Percentiles rank a stretch among this genome's conserved stretches.
Evolutionary conservation across 257 asterid species (phyloP).

Genomic region (Primulina tabacum): DNA sequence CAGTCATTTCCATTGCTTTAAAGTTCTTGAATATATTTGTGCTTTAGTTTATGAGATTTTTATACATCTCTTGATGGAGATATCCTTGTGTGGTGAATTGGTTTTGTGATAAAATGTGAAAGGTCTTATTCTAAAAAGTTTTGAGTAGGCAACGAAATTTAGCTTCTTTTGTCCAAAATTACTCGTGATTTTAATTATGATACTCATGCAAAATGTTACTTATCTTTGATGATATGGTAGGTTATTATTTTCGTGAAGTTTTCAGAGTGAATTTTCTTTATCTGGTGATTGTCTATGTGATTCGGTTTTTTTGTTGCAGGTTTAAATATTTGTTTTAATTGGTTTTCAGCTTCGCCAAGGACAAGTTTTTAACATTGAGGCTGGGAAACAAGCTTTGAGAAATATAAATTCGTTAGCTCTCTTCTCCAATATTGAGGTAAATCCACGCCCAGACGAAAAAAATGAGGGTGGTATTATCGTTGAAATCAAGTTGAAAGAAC

Average conservation of each 20-base stretch:
- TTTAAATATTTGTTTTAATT: slow-evolving; percentile 18
- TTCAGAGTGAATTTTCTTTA: neutral
- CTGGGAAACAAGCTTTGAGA: slow-evolving; percentile 92
- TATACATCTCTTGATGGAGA: neutral
- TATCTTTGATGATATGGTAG: slow-evolving; percentile 3
- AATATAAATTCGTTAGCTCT: slow-evolving; percentile 82
- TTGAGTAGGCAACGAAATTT: neutral
- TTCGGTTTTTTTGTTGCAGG: slow-evolving; percentile 9
- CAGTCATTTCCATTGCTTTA: neutral
- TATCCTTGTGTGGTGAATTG: neutral
- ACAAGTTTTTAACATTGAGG: slow-evolving; percentile 83
- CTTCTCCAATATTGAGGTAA: slow-evolving; percentile 94
- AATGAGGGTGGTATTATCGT: slow-evolving; percentile 94
- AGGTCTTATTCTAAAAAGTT: neutral
- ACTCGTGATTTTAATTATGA: slow-evolving; percentile 3
- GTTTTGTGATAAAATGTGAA: neutral
- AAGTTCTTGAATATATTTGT: neutral
- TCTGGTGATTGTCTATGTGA: slow-evolving; percentile 3
- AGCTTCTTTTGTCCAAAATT: neutral
- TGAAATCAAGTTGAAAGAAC: slow-evolving; percentile 88
- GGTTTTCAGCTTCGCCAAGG: slow-evolving; percentile 79
- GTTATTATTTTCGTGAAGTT: neutral
- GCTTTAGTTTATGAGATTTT: neutral
- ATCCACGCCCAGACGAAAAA: slow-evolving; percentile 94
- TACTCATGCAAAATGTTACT: neutral